phyloP scores from a whole-genome alignment of 768 basidiomycete species.

The Ramaria rubella region DNA sequence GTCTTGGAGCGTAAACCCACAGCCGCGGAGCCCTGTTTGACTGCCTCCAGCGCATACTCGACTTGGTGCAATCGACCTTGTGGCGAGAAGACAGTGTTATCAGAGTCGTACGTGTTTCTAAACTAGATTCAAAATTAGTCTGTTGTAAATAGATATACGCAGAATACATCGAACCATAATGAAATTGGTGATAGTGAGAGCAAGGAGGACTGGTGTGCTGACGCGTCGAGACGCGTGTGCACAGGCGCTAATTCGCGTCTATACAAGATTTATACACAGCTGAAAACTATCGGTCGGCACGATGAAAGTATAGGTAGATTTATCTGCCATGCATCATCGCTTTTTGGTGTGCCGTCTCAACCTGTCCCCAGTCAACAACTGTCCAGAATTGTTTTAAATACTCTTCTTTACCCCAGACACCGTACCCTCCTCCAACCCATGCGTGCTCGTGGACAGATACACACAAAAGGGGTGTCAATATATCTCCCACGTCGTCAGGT shows the following conservation, averaged over 20 bases:
- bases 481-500: constrained; percentile 37
- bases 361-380: constrained; percentile 70
- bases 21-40: constrained; percentile 99
- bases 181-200: neutral
- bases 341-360: constrained; percentile 22
- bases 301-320: too few species aligned
- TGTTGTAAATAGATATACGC: too few species aligned
- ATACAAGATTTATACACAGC: neutral
- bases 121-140: too few species aligned
- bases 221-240: neutral
- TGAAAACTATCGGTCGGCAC: too few species aligned
- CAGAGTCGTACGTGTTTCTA: constrained; percentile 96
- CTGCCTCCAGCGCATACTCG: constrained; percentile 97
- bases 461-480: constrained; percentile 70
- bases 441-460: constrained; percentile 78
- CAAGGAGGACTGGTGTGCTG: neutral
- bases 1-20: constrained; percentile 94
- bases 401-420: constrained; percentile 85
- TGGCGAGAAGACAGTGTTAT: constrained; percentile 95
- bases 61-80: constrained; percentile 97
- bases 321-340: too few species aligned
- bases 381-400: constrained; percentile 83
- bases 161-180: too few species aligned
- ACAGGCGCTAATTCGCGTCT: neutral
- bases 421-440: constrained; percentile 79